phyloP scores from a whole-genome alignment of 176 grass and related monocot species.

The Elaeis guineensis region DNA sequence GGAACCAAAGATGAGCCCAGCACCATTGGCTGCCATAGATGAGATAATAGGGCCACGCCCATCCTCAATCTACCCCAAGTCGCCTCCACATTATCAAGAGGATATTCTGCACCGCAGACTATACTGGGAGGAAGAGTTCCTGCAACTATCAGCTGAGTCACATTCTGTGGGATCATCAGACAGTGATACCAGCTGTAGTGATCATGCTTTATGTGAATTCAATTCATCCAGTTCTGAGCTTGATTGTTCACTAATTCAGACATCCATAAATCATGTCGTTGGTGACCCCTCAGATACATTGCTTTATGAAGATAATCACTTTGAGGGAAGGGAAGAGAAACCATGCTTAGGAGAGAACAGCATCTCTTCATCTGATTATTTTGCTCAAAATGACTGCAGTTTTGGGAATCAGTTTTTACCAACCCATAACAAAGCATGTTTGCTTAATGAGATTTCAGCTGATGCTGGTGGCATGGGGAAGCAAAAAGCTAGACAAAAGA shows the following conservation, averaged over 20 bases:
- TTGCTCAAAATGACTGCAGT: conserved; percentile 23
- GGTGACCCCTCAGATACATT: conserved; percentile 24
- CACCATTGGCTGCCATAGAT: conserved; percentile 26
- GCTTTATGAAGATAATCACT: conserved; percentile 36
- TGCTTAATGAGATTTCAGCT: conserved; percentile 26
- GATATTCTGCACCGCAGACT: conserved; percentile 78
- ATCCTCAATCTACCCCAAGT: conserved; percentile 32
- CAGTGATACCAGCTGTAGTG: conserved; percentile 59
- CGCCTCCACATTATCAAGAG: conserved; percentile 82
- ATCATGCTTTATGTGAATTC: conserved; percentile 62
- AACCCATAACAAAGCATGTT: conserved; percentile 16
- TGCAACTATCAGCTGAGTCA: conserved; percentile 54
- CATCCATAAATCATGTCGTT: conserved; percentile 31
- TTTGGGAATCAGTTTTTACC: background rate
- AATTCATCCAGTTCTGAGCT: conserved; percentile 79
- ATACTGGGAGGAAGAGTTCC: conserved; percentile 65
- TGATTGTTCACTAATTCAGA: conserved; percentile 33
- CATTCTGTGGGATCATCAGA: conserved; percentile 38
- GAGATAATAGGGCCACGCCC: conserved; percentile 44
- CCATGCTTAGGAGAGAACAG: conserved; percentile 16
- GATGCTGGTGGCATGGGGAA: conserved; percentile 23
- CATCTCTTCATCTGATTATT: conserved; percentile 9
- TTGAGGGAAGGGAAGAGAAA: conserved; percentile 26
- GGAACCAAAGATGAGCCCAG: conserved; percentile 20
- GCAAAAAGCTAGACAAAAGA: conserved; percentile 36